A percentile compares a stretch with the other conserved stretches of the same genome.
Evolutionary conservation across 148 eudicot species (phyloP).

Genomic region (Rhododendron williamsianum): DNA sequence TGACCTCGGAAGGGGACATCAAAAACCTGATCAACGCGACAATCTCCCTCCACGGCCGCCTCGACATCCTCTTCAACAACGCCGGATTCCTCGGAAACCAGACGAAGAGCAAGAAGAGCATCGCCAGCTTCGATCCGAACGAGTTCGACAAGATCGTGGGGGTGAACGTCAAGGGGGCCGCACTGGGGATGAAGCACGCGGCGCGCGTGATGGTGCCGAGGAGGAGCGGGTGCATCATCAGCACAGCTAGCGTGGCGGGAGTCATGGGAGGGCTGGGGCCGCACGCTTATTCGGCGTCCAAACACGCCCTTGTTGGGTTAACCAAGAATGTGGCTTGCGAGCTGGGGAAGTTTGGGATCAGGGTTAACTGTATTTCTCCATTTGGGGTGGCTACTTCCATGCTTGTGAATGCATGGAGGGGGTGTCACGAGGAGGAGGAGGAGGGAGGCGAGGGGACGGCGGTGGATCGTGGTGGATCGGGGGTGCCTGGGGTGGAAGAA

Average conservation of each 20-base stretch:
- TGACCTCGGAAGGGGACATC: conserved; percentile 12
- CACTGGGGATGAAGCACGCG: conserved; percentile 22
- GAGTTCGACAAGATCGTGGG: conserved; percentile 16
- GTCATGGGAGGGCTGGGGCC: conserved; percentile 24
- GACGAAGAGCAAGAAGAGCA: conserved; percentile 12
- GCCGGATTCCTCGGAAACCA: conserved; percentile 23
- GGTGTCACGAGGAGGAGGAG: not conserved
- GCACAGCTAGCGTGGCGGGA: conserved; percentile 19
- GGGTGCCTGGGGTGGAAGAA: conserved; percentile 1
- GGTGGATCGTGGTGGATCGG: not conserved
- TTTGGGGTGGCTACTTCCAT: conserved; percentile 25
- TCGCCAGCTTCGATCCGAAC: conserved; percentile 13
- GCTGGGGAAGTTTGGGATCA: conserved; percentile 22
- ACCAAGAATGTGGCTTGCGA: conserved; percentile 22
- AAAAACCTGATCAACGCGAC: conserved; percentile 11
- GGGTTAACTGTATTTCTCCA: conserved; percentile 24
- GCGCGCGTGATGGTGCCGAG: conserved; percentile 13
- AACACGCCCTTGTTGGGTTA: conserved; percentile 21
- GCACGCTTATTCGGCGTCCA: conserved; percentile 16
- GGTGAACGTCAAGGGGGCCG: conserved; percentile 20
- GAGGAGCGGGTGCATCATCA: conserved; percentile 16
- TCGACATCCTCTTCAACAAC: conserved; percentile 23
- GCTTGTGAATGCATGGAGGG: conserved; percentile 19
- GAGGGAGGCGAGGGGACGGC: not conserved
- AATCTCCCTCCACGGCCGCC: conserved; percentile 11